Percentiles rank a stretch among this genome's conserved stretches.
Evolutionary conservation across 305 asterid genomes (phyloP).

Genomic region (Fraxinus sp.): DNA sequence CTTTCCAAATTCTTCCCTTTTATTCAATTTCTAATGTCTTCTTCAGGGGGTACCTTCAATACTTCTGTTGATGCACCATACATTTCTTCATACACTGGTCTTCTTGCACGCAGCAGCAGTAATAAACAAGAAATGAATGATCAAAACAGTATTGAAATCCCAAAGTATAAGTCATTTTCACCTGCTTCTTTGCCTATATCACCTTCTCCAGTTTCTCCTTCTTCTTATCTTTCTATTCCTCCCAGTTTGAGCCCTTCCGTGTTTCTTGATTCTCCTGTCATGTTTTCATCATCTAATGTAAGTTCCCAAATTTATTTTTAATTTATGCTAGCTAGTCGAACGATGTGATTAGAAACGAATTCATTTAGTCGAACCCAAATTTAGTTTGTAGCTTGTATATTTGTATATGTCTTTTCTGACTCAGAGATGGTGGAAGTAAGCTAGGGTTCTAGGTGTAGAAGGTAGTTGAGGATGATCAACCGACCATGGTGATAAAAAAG

Average conservation of each 20-base stretch:
- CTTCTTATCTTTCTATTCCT: constrained; percentile 61
- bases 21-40: constrained; percentile 47
- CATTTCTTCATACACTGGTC: constrained; percentile 47
- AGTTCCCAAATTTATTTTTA: constrained; percentile 29
- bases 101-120: constrained; percentile 27
- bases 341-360: background rate
- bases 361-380: background rate
- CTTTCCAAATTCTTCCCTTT: constrained; percentile 1
- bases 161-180: constrained; percentile 56
- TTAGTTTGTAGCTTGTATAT: background rate
- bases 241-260: constrained; percentile 58
- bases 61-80: constrained; percentile 34
- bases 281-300: constrained; percentile 62
- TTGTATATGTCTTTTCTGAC: background rate
- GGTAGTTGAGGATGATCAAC: background rate
- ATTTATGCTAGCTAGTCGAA: background rate
- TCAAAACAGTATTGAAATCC: constrained; percentile 27
- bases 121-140: constrained; percentile 13
- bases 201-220: constrained; percentile 64
- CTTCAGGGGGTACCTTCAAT: constrained; percentile 62
- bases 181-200: constrained; percentile 56
- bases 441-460: background rate
- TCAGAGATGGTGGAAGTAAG: background rate
- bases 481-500: background rate
- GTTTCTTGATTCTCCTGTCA: constrained; percentile 67